A percentile compares a stretch with the other conserved stretches of the same genome.
Evolutionary conservation across 2,329 filamentous ascomycete species (phyloP).

Genomic region (Aspergillus amoenus): DNA sequence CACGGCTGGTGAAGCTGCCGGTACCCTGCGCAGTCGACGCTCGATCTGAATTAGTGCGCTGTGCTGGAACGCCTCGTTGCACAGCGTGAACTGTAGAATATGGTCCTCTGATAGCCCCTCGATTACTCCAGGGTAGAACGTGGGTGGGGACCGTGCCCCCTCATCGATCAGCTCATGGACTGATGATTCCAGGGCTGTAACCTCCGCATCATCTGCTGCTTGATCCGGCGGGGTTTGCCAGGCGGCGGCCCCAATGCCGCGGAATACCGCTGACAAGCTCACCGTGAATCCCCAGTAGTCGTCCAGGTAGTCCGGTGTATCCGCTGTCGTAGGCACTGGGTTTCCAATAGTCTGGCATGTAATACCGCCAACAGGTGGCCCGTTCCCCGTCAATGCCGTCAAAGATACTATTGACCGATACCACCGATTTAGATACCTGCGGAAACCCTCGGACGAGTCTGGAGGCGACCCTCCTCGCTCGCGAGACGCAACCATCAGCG

Average conservation of each 20-base stretch:
- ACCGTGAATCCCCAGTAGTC: conserved; percentile 46
- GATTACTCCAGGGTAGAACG: conserved; percentile 37
- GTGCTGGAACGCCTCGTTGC: conserved; percentile 46
- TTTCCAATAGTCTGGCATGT: conserved; percentile 17
- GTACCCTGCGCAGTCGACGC: conserved; percentile 35
- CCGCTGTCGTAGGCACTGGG: conserved; percentile 11
- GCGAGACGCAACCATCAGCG: conserved; percentile 32
- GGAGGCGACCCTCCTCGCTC: conserved; percentile 22
- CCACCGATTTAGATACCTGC: conserved; percentile 41
- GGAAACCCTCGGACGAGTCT: conserved; percentile 32
- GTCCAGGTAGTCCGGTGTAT: conserved; percentile 38
- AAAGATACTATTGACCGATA: conserved; percentile 44
- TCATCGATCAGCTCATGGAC: conserved; percentile 36
- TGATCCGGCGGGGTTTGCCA: conserved; percentile 29
- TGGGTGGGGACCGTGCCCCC: conserved; percentile 27
- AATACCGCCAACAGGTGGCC: conserved; percentile 33
- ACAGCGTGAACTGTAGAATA: conserved; percentile 39
- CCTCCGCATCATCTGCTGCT: conserved; percentile 13
- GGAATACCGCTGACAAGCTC: conserved; percentile 38
- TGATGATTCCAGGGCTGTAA: conserved; percentile 33
- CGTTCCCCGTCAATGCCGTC: conserved; percentile 41
- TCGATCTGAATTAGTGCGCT: conserved; percentile 46
- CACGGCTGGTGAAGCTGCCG: conserved; percentile 30
- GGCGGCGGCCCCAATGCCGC: conserved; percentile 39
- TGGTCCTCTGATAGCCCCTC: conserved; percentile 32